Conservation (phyloP, 139 green algal species). For the Edaphochlamys debaryana region DNA sequence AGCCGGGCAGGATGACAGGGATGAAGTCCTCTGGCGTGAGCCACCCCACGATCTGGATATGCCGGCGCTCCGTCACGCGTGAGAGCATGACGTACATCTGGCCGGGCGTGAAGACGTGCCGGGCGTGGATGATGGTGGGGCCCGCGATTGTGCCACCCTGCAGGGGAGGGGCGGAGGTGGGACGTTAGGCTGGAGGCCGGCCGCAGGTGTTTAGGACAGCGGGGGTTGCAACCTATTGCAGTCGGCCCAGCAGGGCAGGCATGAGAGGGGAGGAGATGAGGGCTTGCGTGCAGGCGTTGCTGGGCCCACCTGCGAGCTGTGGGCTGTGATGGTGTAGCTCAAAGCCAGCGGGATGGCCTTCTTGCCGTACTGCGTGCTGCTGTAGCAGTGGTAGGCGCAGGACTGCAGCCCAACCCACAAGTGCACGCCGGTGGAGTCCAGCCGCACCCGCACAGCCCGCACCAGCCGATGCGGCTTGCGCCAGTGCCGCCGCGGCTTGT, state of each 20-base stretch:
- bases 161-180: neutral
- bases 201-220: too few species aligned
- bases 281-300: too few species aligned
- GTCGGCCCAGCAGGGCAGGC: too few species aligned
- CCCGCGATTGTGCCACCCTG: constrained; percentile 1
- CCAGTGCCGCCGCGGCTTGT: neutral
- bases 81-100: constrained; percentile 22
- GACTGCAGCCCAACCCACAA: neutral
- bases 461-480: too few species aligned
- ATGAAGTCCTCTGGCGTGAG: neutral
- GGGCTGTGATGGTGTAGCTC: constrained; percentile 13
- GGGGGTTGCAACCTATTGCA: too few species aligned
- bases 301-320: constrained; percentile 1
- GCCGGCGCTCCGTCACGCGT: neutral
- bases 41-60: neutral
- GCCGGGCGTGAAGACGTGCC: constrained; percentile 1
- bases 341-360: constrained; percentile 4
- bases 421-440: neutral
- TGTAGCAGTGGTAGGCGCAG: neutral
- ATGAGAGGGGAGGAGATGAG: too few species aligned
- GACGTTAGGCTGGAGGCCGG: too few species aligned
- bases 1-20: too few species aligned
- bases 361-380: neutral
- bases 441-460: neutral
- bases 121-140: neutral